Conservation (phyloP, 768 basidiomycete species). For the Tylopilus rubrobrunneus region DNA sequence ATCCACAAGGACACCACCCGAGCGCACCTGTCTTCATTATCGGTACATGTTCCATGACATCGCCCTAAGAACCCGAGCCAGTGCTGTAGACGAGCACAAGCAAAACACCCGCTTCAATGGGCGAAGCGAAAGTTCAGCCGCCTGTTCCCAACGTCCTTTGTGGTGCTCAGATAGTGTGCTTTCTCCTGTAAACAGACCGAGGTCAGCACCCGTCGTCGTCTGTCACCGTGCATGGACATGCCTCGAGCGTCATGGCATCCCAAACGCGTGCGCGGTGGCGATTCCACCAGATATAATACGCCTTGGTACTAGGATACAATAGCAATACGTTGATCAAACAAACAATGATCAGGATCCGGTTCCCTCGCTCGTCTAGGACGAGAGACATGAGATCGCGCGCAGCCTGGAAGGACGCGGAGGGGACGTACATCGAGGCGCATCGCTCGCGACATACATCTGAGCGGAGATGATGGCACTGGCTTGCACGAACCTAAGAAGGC, state of each 20-base stretch:
- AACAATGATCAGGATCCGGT: background rate
- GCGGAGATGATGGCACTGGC: constrained; percentile 41
- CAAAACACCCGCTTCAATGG: constrained; percentile 33
- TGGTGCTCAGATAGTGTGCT: constrained; percentile 39
- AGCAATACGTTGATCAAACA: constrained; percentile 34
- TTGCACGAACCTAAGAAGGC: constrained; percentile 38
- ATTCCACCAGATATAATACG: constrained; percentile 59
- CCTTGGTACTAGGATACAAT: constrained; percentile 51
- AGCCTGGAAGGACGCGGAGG: background rate
- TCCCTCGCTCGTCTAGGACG: background rate
- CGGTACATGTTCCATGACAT: background rate
- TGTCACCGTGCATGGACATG: constrained; percentile 10
- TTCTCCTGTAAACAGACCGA: constrained; percentile 39
- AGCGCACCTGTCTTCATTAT: no score
- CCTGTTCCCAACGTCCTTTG: constrained; percentile 53
- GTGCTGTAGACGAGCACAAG: no score
- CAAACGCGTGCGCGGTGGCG: constrained; percentile 49
- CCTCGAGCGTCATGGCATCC: constrained; percentile 53
- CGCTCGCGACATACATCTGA: constrained; percentile 56
- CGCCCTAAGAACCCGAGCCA: no score
- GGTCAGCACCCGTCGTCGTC: background rate
- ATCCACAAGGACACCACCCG: no score
- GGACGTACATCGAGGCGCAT: constrained; percentile 51
- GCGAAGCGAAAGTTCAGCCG: constrained; percentile 62
- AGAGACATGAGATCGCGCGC: background rate